These are phyloP conservation scores for Nannizziopsis arthrosporioides DNA, from an alignment of 2,329 filamentous ascomycete genomes.

Conservation along the genomic window DNA sequence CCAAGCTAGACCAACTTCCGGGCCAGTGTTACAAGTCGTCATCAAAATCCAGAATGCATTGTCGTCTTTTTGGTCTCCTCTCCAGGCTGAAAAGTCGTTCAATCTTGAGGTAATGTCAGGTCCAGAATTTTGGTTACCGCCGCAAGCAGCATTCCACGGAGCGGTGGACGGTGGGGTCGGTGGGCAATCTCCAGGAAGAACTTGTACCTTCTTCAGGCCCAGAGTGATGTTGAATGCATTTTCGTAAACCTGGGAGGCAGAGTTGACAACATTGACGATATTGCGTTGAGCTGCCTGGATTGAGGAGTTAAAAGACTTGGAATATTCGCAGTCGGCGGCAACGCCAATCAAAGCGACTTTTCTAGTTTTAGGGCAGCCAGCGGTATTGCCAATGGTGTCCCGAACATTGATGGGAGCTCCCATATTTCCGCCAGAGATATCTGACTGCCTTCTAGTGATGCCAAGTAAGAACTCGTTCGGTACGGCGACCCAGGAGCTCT, in stretches of 20 bases:
- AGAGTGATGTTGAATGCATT: constrained; percentile 88
- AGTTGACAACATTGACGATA: constrained; percentile 72
- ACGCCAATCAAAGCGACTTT: constrained; percentile 86
- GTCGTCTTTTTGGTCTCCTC: constrained; percentile 60
- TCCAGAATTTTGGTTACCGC: constrained; percentile 27
- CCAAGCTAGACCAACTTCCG: constrained; percentile 83
- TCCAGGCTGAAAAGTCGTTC: constrained; percentile 81
- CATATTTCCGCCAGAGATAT: constrained; percentile 49
- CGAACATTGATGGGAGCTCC: constrained; percentile 57
- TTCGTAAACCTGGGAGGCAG: constrained; percentile 79
- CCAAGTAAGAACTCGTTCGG: constrained; percentile 58
- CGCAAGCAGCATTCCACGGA: constrained; percentile 74
- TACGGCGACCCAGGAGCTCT: constrained; percentile 43
- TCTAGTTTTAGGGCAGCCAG: constrained; percentile 79
- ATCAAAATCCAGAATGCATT: constrained; percentile 91
- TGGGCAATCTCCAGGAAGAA: constrained; percentile 65
- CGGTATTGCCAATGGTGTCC: constrained; percentile 64
- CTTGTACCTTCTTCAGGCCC: constrained; percentile 72
- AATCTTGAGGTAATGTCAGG: constrained; percentile 63
- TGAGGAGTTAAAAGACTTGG: constrained; percentile 54
- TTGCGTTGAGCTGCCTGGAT: constrained; percentile 53
- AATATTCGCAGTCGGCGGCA: constrained; percentile 87
- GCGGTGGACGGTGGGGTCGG: constrained; percentile 53
- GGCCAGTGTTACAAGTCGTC: constrained; percentile 64
- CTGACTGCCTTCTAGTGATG: constrained; percentile 47